phyloP scores from a whole-genome alignment of 352 stramenopile genomes.

The Globisporangium nunn region DNA sequence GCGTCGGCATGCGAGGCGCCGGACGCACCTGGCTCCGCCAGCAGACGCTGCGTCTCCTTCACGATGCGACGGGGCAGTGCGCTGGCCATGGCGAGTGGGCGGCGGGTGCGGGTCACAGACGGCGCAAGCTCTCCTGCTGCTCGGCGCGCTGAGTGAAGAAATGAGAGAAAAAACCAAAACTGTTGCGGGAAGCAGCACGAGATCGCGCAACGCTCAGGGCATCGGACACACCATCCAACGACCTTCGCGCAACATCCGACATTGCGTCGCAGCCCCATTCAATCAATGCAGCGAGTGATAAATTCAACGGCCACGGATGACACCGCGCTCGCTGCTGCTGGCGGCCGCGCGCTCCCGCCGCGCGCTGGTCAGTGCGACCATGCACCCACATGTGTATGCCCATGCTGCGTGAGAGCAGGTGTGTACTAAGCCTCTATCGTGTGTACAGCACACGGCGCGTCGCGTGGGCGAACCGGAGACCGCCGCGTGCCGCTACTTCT shows the following conservation, averaged over 20 bases:
- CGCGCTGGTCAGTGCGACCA: not conserved
- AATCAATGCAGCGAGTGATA: not conserved
- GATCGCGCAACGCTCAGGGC: not conserved
- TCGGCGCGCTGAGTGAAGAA: too few species aligned
- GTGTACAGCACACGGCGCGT: conserved; percentile 56
- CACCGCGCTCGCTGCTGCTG: too few species aligned
- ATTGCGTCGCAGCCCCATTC: not conserved
- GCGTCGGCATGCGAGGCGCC: too few species aligned
- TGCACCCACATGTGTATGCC: not conserved
- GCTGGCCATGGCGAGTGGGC: conserved; percentile 32
- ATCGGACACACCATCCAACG: not conserved
- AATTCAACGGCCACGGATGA: too few species aligned
- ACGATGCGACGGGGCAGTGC: conserved; percentile 65
- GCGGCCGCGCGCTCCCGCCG: not conserved
- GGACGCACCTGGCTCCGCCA: conserved; percentile 85
- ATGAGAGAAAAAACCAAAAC: too few species aligned
- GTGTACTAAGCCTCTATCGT: not conserved
- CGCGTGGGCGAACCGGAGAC: conserved; percentile 53
- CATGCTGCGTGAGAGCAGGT: not conserved
- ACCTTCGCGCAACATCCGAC: not conserved
- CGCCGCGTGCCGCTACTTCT: conserved; percentile 78
- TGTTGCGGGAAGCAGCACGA: not conserved
- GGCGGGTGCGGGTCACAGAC: not conserved
- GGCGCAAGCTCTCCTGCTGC: too few species aligned
- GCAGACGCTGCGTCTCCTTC: conserved; percentile 93